Evolutionary conservation across 805 yeast species (phyloP).

Genomic region (Saccharomycopsis schoenii): DNA sequence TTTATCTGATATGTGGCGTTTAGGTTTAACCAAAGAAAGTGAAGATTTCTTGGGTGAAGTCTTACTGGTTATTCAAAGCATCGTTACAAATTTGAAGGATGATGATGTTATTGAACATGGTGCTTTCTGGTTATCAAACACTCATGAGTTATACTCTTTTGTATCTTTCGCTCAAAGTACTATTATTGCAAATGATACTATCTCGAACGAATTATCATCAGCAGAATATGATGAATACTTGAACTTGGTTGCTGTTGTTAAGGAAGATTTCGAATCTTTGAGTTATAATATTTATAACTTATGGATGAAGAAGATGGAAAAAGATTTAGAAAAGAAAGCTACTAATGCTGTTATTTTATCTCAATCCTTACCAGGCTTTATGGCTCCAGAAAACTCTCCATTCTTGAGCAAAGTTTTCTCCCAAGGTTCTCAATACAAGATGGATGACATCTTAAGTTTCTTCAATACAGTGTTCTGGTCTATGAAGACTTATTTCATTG

Average conservation of each 20-base stretch:
- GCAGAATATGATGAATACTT: slow-evolving; percentile 85
- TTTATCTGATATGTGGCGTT: slow-evolving; percentile 95
- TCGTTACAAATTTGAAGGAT: slow-evolving; percentile 70
- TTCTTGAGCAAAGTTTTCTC: slow-evolving; percentile 77
- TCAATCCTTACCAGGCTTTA: slow-evolving; percentile 92
- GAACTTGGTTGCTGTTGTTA: slow-evolving; percentile 79
- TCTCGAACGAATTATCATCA: slow-evolving; percentile 77
- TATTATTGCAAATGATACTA: slow-evolving; percentile 73
- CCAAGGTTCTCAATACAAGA: slow-evolving; percentile 62
- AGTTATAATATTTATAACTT: slow-evolving; percentile 91
- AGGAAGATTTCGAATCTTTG: slow-evolving; percentile 87
- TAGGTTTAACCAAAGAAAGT: slow-evolving; percentile 85
- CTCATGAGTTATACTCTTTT: slow-evolving; percentile 90
- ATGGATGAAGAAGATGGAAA: slow-evolving; percentile 95
- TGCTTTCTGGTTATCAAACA: slow-evolving; percentile 95
- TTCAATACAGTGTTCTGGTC: slow-evolving; percentile 89
- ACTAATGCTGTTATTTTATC: slow-evolving; percentile 92
- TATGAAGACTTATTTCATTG: slow-evolving; percentile 83
- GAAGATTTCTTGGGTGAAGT: slow-evolving; percentile 88
- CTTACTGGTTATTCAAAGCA: slow-evolving; percentile 73
- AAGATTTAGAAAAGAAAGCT: slow-evolving; percentile 80
- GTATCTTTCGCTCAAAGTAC: slow-evolving; percentile 89
- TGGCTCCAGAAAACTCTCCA: slow-evolving; percentile 72
- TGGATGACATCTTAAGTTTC: slow-evolving; percentile 89
- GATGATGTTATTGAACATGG: slow-evolving; percentile 86